Evolutionary conservation across 1,284 basidiomycete genomes (phyloP), one percentile per base, ranked within the genome.

Genomic region (Rhodotorula mucilaginosa): DNA sequence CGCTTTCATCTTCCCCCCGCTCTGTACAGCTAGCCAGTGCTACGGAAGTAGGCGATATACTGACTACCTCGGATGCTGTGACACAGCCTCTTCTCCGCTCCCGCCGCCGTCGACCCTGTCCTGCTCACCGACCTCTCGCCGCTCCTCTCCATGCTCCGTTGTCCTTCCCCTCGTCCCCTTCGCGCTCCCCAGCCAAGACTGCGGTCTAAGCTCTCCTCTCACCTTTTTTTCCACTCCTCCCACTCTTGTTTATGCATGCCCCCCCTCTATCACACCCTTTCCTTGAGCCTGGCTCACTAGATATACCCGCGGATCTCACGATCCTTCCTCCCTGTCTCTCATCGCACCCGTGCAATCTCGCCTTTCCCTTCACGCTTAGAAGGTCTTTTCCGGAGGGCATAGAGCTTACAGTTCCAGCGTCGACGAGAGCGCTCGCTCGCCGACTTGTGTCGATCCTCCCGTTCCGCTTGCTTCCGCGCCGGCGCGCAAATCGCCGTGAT

Each of bases 51-150:
- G 34, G 8, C 8, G 5, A 34, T 23, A 21, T 15, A 2, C 13
- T 23, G 48, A 44, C 31, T 1, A 6, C 13, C 26, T 23, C 3
- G 21, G 6, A 8, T 23, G 18, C 15, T 39, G 34, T 29, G 29
- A 5, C 8, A 6, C 21, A 7, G 18, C 21, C 23, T 56, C 57
- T 56, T 19, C 59, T 5, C 59, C 54, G 23, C 49, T 8, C 19
- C 34, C 59, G 60, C 46, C 16, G 29, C 51, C 46, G 34, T 19
- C 61, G 57, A 67, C 52, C 47, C 29, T 58, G 52, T n/a, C 29
- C 39, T 23, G 26, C 15, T 62, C 56, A 57, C n/a, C 59, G 10
- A 51, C n/a, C 49, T 13, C 54, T 23, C 52, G 13, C 26, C 49
- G 12, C 44, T 39, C 15, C 34, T 47, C 26, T 23, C 49, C 58